Base-by-base conservation (phyloP, 352 stramenopile species). In the Pythium apleroticum region DNA sequence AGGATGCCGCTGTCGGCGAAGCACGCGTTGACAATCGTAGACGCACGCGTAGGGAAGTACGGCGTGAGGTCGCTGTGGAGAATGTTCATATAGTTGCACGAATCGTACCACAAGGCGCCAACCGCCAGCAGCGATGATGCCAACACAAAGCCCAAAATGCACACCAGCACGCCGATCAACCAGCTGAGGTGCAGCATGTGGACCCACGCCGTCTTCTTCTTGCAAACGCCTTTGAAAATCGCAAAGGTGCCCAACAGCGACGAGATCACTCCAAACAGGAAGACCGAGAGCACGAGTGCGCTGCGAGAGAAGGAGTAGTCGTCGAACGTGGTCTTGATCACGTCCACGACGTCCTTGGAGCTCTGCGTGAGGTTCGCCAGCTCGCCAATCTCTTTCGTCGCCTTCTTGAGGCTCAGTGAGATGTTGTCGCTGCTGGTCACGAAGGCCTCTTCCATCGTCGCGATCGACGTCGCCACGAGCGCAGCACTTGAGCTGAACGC, bases 11-110 rank as follows among this genome's bases (percentile, higher is more conserved):
- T 85, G 61, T 86, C 81, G n/a, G 85, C 75, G 58, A 94, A 90
- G 67, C 86, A 94, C 10, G 84, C 70, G 53, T 88, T 89, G 25
- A 85, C 68, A 61, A 91, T 84, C 10, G 66, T 68, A 0, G 80
- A 74, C n/a, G 88, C 57, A 48, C 84, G 69, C 12, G 74, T 74
- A 0, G 86, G 80, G 41, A 90, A 86, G 48, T 90, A 94, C 27
- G 86, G 82, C 33, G 81, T 80, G 57, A 91, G 79, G 52, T 94
- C 79, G 14, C 72, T 69, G 60, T 91, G 82, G 19, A 93, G 33
- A n/a, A 93, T 76, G 60, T 84, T 88, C 77, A 94, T 86, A 66
- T 94, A 93, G 52, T 85, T 84, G 71, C 86, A 94, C 17, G 77
- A 80, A 49, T 94, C 86, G 60, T 82, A 92, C 82, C 82, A 94